phyloP scores from a whole-genome alignment of 83 land plant genomes.

The Picea abies region DNA sequence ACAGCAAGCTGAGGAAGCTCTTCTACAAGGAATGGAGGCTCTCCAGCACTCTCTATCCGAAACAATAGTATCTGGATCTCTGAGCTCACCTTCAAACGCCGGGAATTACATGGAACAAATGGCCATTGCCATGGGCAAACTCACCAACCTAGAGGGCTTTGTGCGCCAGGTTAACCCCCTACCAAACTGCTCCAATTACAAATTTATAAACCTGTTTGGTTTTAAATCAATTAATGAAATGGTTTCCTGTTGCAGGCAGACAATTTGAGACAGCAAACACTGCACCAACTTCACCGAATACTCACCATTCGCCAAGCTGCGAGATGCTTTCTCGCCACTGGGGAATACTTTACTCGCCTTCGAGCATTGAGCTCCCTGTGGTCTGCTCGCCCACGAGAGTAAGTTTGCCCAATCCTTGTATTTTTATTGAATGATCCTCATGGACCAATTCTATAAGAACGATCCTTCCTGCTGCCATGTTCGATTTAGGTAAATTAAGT shows the following conservation, averaged over 20 bases:
- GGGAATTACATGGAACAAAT: slow-evolving; percentile 79
- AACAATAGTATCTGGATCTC: slow-evolving; percentile 56
- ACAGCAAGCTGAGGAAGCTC: slow-evolving; percentile 74
- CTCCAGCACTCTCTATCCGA: slow-evolving; percentile 60
- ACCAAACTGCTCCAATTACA: background rate
- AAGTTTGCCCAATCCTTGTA: background rate
- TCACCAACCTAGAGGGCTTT: slow-evolving; percentile 69
- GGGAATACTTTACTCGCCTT: slow-evolving; percentile 59
- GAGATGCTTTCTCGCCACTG: slow-evolving; percentile 50
- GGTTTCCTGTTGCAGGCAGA: slow-evolving; percentile 47
- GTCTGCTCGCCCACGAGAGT: slow-evolving; percentile 39
- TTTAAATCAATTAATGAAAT: slow-evolving; percentile 1
- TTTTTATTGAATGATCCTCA: too few species aligned
- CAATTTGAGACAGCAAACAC: slow-evolving; percentile 52
- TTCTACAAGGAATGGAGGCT: slow-evolving; percentile 66
- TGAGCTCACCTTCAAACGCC: slow-evolving; percentile 51
- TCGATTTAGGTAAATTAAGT: too few species aligned
- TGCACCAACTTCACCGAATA: slow-evolving; percentile 55
- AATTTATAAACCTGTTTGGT: background rate
- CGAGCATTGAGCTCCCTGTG: slow-evolving; percentile 57
- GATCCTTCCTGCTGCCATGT: too few species aligned
- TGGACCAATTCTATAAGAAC: too few species aligned
- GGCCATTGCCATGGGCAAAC: slow-evolving; percentile 78
- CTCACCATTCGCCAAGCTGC: slow-evolving; percentile 62
- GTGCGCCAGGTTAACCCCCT: slow-evolving; percentile 57